These are phyloP conservation scores for Phaeosphaeriaceae sp. DNA, from an alignment of 2,329 filamentous ascomycete genomes.

Conservation along the genomic window DNA sequence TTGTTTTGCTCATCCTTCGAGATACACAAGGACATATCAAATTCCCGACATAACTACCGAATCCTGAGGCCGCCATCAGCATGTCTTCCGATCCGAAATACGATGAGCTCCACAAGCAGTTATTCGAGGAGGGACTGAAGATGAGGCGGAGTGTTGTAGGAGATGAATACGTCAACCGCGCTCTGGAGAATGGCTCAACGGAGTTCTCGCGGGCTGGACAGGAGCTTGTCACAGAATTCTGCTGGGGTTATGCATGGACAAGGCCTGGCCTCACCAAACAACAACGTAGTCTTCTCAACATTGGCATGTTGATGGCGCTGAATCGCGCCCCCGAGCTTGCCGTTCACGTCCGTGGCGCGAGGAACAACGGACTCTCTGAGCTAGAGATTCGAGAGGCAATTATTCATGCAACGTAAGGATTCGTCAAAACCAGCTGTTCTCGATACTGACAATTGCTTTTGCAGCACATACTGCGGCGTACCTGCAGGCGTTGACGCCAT, in stretches of 20 bases:
- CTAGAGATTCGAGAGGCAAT: conserved; percentile 68
- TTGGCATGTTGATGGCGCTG: conserved; percentile 69
- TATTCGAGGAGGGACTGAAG: conserved; percentile 68
- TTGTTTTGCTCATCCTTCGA: no score
- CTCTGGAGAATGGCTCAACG: conserved; percentile 62
- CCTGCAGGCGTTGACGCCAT: conserved; percentile 63
- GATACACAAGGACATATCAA: not conserved
- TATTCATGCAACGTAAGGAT: conserved; percentile 50
- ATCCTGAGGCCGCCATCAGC: conserved; percentile 5
- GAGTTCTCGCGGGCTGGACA: conserved; percentile 68
- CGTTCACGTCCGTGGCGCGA: conserved; percentile 67
- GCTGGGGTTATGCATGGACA: conserved; percentile 70
- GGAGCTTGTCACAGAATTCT: conserved; percentile 68
- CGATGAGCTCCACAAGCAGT: conserved; percentile 57
- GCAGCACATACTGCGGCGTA: conserved; percentile 58
- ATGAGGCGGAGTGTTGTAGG: conserved; percentile 67
- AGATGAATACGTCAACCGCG: conserved; percentile 65
- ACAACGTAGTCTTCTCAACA: conserved; percentile 67
- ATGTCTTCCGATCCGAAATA: conserved; percentile 53
- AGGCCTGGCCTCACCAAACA: conserved; percentile 68
- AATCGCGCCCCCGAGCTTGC: conserved; percentile 67
- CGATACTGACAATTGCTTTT: not conserved
- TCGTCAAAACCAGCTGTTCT: not conserved
- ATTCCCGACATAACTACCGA: conserved; percentile 7
- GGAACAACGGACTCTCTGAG: conserved; percentile 68